Evolutionary conservation across 2,329 filamentous ascomycete species (phyloP).

Genomic region (Xylaria sp.): DNA sequence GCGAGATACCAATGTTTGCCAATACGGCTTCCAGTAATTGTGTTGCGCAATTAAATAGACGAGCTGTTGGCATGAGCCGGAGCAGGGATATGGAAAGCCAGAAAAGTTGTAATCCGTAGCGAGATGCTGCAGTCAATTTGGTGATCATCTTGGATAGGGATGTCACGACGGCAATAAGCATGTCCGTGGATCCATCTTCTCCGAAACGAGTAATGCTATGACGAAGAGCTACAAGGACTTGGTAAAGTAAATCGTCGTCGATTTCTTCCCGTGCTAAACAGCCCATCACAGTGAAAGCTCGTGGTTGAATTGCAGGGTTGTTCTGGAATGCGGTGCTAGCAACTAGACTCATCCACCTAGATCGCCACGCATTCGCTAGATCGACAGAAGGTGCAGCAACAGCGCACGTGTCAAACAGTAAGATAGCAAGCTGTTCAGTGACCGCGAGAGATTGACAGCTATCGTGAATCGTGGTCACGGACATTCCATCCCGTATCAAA

Average conservation of each 20-base stretch:
- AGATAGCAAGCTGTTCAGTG: constrained; percentile 70
- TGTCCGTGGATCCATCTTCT: constrained; percentile 72
- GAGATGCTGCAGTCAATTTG: constrained; percentile 73
- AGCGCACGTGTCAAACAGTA: constrained; percentile 72
- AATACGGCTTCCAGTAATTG: constrained; percentile 73
- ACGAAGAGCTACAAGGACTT: constrained; percentile 74
- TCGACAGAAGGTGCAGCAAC: constrained; percentile 73
- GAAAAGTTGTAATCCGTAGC: constrained; percentile 76
- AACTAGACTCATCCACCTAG: constrained; percentile 78
- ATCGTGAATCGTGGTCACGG: constrained; percentile 66
- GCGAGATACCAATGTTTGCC: constrained; percentile 70
- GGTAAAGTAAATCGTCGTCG: constrained; percentile 76
- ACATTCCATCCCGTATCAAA: constrained; percentile 63
- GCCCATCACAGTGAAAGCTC: constrained; percentile 77
- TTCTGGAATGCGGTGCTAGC: constrained; percentile 79
- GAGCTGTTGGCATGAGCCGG: constrained; percentile 67
- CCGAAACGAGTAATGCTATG: constrained; percentile 73
- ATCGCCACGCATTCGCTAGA: constrained; percentile 75
- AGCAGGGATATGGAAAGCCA: constrained; percentile 76
- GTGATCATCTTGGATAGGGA: constrained; percentile 77
- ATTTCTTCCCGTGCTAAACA: constrained; percentile 77
- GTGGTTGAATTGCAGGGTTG: constrained; percentile 76
- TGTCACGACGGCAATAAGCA: constrained; percentile 75
- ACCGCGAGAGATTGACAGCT: constrained; percentile 62
- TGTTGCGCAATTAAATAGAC: constrained; percentile 73